Conservation (phyloP, 2,329 filamentous ascomycete genomes). For the Neospermospora avenae region DNA sequence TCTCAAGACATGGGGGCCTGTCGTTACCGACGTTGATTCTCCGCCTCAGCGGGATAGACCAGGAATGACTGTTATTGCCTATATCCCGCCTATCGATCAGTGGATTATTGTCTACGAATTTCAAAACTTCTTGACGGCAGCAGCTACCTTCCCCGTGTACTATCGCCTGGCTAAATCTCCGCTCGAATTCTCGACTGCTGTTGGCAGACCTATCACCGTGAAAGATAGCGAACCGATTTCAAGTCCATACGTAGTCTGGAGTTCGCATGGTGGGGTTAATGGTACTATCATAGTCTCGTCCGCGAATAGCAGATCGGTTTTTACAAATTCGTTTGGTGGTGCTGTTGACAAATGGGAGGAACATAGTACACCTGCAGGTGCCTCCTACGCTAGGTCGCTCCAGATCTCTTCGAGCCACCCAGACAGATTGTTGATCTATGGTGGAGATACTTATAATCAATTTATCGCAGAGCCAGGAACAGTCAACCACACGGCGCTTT, state of each 20-base stretch:
- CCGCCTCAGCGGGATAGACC: slow-evolving; percentile 57
- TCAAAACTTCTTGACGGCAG: not conserved
- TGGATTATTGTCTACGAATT: slow-evolving; percentile 60
- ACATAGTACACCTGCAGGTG: not conserved
- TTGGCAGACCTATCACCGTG: slow-evolving; percentile 38
- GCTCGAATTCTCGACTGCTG: slow-evolving; percentile 42
- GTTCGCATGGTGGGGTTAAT: slow-evolving; percentile 41
- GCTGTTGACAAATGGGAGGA: not conserved
- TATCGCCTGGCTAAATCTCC: slow-evolving; percentile 48
- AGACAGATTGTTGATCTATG: not conserved
- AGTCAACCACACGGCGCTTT: not conserved
- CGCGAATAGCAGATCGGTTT: not conserved
- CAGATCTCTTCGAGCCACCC: not conserved
- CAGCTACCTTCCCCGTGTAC: slow-evolving; percentile 42
- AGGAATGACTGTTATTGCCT: slow-evolving; percentile 60
- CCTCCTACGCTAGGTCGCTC: not conserved
- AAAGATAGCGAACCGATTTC: slow-evolving; percentile 40
- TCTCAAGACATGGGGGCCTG: slow-evolving; percentile 54
- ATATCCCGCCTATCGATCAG: slow-evolving; percentile 45
- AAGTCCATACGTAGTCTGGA: slow-evolving; percentile 52
- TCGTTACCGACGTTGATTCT: slow-evolving; percentile 59
- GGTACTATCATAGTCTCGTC: slow-evolving; percentile 41
- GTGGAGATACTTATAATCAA: not conserved
- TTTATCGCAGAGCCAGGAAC: not conserved
- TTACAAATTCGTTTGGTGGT: not conserved